phyloP scores from a whole-genome alignment of 2,329 filamentous ascomycete genomes.

The Hypocreales sp. region DNA sequence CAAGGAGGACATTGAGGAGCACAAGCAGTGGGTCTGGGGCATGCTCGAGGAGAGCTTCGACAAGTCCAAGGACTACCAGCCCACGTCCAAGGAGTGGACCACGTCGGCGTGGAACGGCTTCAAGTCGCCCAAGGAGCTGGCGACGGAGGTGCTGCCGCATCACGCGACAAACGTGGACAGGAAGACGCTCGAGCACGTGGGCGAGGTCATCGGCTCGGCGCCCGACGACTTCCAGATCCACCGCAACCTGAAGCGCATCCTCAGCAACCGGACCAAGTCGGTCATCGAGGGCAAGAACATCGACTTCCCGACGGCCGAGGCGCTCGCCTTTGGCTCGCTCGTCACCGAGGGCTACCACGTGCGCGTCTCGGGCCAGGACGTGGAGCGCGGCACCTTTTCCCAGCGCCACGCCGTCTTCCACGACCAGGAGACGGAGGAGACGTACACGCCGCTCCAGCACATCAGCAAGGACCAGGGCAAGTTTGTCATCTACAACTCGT shows the following conservation, averaged over 20 bases:
- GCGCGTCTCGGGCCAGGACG: conserved; percentile 94
- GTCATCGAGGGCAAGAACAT: conserved; percentile 87
- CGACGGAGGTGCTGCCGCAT: conserved; percentile 86
- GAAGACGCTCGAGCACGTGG: conserved; percentile 67
- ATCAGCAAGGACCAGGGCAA: conserved; percentile 83
- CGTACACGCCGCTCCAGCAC: conserved; percentile 84
- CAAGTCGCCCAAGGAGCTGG: conserved; percentile 96
- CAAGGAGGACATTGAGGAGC: conserved; percentile 94
- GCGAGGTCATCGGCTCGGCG: conserved; percentile 57
- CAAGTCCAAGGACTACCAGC: conserved; percentile 94
- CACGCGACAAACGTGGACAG: conserved; percentile 67
- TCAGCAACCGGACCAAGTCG: conserved; percentile 77
- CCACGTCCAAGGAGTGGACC: conserved; percentile 93
- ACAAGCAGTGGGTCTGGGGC: conserved; percentile 99
- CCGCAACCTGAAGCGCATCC: conserved; percentile 93
- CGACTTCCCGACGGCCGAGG: conserved; percentile 95
- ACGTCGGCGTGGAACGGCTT: conserved; percentile 99
- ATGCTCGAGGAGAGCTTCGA: conserved; percentile 98
- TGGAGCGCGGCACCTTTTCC: conserved; percentile 98
- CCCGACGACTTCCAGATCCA: conserved; percentile 83
- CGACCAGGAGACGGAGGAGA: conserved; percentile 87
- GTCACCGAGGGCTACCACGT: conserved; percentile 92
- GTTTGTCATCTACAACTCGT: conserved; percentile 96
- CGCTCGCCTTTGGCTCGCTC: conserved; percentile 82
- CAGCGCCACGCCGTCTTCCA: conserved; percentile 95